Conservation (phyloP, 2,329 filamentous ascomycete species). For the Diaporthe humulicola region DNA sequence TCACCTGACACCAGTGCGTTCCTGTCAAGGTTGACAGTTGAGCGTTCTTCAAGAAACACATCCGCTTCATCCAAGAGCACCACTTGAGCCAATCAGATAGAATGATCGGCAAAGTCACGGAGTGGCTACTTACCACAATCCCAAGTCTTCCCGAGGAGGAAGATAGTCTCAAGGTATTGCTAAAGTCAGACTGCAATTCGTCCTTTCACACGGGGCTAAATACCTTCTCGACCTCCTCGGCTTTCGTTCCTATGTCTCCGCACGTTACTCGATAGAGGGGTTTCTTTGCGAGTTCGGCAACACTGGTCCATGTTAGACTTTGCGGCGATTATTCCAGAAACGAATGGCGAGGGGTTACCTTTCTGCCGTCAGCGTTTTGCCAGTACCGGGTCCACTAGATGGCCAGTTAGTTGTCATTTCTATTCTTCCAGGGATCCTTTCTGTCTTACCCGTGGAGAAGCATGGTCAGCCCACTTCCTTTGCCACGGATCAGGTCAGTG, state of each 20-base stretch:
- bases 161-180: background rate
- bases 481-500: background rate
- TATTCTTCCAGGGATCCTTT: too few relatives aligned
- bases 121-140: background rate
- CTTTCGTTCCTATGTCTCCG: background rate
- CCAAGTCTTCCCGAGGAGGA: background rate
- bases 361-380: background rate
- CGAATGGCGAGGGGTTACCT: background rate
- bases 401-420: background rate
- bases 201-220: background rate
- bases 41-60: background rate
- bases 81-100: background rate
- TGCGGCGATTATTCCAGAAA: background rate
- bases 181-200: background rate
- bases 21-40: background rate
- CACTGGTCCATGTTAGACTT: background rate
- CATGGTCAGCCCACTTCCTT: background rate
- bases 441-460: background rate
- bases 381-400: background rate
- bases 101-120: too few relatives aligned
- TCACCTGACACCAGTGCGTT: background rate
- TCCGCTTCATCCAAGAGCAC: conserved; percentile 2
- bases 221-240: background rate
- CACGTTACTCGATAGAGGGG: background rate
- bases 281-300: background rate